A percentile compares a stretch with the other conserved stretches of the same genome.
Evolutionary conservation across 2,329 filamentous ascomycete genomes (phyloP).

Genomic region (Furcasterigmium furcatum): DNA sequence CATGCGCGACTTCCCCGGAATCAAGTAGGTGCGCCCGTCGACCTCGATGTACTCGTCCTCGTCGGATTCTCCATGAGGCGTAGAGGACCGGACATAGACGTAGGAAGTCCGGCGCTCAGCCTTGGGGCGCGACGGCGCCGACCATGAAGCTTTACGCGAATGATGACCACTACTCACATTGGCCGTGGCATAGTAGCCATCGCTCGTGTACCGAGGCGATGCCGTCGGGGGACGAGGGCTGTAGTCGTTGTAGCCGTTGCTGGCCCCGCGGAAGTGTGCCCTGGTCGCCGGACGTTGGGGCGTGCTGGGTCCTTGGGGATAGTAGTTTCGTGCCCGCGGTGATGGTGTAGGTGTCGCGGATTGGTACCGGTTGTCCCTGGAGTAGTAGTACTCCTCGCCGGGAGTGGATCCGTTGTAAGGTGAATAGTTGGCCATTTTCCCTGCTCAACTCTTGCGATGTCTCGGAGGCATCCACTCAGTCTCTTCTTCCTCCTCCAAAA

Average conservation of each 20-base stretch:
- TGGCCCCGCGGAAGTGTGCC: slow-evolving; percentile 43
- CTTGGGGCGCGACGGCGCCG: slow-evolving; percentile 38
- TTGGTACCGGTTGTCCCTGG: slow-evolving; percentile 42
- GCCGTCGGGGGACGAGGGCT: slow-evolving; percentile 46
- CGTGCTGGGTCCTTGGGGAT: slow-evolving; percentile 28
- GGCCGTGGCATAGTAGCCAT: slow-evolving; percentile 60
- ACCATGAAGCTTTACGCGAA: slow-evolving; percentile 45
- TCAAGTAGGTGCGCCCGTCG: slow-evolving; percentile 48
- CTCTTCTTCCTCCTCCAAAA: slow-evolving; percentile 9
- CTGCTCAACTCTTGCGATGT: slow-evolving; percentile 30
- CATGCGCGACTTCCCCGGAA: slow-evolving; percentile 46
- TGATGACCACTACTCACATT: slow-evolving; percentile 58
- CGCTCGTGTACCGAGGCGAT: slow-evolving; percentile 60
- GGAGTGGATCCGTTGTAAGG: slow-evolving; percentile 44
- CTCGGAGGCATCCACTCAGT: slow-evolving; percentile 20
- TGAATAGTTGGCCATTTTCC: slow-evolving; percentile 30
- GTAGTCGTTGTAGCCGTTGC: slow-evolving; percentile 36
- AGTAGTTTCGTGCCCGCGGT: slow-evolving; percentile 48
- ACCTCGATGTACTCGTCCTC: slow-evolving; percentile 59
- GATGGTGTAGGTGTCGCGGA: slow-evolving; percentile 57
- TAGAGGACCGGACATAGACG: slow-evolving; percentile 57
- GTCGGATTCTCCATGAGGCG: slow-evolving; percentile 60
- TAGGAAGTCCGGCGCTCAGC: slow-evolving; percentile 55
- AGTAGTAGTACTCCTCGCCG: slow-evolving; percentile 49
- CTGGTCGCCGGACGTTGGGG: slow-evolving; percentile 53